phyloP scores from a whole-genome alignment of 805 yeast species.

The Lipomyces spencermartinsiae region DNA sequence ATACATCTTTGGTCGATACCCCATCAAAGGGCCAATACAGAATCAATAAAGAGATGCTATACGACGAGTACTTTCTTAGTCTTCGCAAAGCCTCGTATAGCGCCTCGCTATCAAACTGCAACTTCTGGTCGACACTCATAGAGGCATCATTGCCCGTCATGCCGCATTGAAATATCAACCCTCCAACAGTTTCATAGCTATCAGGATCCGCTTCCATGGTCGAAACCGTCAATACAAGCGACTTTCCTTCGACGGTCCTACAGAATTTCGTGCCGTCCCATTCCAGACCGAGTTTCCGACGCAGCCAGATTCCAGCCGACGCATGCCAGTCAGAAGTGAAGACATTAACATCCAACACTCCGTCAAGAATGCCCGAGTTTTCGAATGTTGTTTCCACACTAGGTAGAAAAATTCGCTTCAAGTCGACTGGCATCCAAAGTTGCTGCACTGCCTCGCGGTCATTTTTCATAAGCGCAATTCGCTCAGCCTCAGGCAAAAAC shows the following conservation, averaged over 20 bases:
- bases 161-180: slow-evolving; percentile 62
- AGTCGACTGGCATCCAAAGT: slow-evolving; percentile 58
- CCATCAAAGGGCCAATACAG: slow-evolving; percentile 49
- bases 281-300: slow-evolving; percentile 52
- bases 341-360: slow-evolving; percentile 49
- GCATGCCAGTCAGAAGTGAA: slow-evolving; percentile 58
- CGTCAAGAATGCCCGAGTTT: slow-evolving; percentile 40
- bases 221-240: slow-evolving; percentile 48
- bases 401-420: slow-evolving; percentile 47
- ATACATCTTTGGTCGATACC: slow-evolving; percentile 25
- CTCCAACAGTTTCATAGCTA: slow-evolving; percentile 51
- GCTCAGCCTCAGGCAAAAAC: slow-evolving; percentile 34
- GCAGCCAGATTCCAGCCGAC: slow-evolving; percentile 57
- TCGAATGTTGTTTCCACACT: slow-evolving; percentile 45
- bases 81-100: slow-evolving; percentile 49
- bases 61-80: slow-evolving; percentile 49
- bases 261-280: slow-evolving; percentile 47
- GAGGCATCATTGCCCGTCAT: slow-evolving; percentile 42
- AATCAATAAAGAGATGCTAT: slow-evolving; percentile 51
- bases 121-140: slow-evolving; percentile 43
- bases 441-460: slow-evolving; percentile 49
- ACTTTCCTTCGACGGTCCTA: slow-evolving; percentile 44
- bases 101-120: slow-evolving; percentile 49
- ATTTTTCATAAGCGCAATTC: slow-evolving; percentile 37
- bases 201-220: slow-evolving; percentile 53